These are phyloP conservation scores for Dendrocalamus sinicus DNA, from an alignment of 176 grass and related monocot genomes.

Conservation along the genomic window DNA sequence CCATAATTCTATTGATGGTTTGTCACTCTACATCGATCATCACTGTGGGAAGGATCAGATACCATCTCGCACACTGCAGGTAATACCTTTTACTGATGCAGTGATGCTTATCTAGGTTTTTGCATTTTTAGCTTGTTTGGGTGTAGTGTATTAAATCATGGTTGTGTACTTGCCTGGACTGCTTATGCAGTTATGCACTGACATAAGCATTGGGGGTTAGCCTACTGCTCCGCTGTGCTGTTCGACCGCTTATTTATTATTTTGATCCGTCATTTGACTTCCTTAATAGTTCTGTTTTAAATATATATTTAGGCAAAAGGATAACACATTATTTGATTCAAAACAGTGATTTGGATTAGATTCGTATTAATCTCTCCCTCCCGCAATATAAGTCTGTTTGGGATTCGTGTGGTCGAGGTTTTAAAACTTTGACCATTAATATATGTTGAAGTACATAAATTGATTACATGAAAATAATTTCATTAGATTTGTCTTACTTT, in stretches of 20 bases:
- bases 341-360: not conserved
- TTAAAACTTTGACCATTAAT: too few species aligned
- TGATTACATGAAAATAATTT: too few species aligned
- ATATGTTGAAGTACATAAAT: too few species aligned
- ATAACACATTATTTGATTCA: not conserved
- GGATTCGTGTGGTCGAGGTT: too few species aligned
- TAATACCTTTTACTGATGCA: conserved; percentile 33
- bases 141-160: conserved; percentile 18
- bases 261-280: not conserved
- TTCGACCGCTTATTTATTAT: conserved; percentile 1
- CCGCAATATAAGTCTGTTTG: too few species aligned
- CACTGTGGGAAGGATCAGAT: conserved; percentile 84
- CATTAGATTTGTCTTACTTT: too few species aligned
- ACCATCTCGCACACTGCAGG: conserved; percentile 73
- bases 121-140: conserved; percentile 36
- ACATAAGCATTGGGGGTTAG: conserved; percentile 20
- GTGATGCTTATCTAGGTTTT: conserved; percentile 9
- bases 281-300: not conserved
- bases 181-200: conserved; percentile 8
- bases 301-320: conserved; percentile 8
- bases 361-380: not conserved
- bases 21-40: conserved; percentile 87
- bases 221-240: not conserved
- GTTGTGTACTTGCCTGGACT: not conserved
- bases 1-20: conserved; percentile 80